phyloP scores from a whole-genome alignment of 2,329 filamentous ascomycete genomes.

The Ceratocystis smalleyi region DNA sequence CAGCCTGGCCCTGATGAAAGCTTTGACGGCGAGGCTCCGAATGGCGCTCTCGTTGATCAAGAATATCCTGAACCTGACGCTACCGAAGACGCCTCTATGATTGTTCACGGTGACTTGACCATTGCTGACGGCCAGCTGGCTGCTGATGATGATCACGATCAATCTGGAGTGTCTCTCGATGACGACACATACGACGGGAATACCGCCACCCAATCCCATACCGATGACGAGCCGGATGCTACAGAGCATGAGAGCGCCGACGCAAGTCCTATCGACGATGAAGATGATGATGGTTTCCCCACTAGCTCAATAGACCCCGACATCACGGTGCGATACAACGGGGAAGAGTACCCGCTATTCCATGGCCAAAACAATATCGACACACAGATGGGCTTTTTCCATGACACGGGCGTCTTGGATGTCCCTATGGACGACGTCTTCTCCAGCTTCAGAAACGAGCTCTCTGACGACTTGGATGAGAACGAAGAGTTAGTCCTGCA shows the following conservation, averaged over 20 bases:
- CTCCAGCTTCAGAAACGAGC: constrained; percentile 30
- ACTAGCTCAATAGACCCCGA: constrained; percentile 19
- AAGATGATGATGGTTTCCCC: constrained; percentile 16
- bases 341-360: constrained; percentile 30
- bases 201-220: constrained; percentile 19
- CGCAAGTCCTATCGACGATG: constrained; percentile 17
- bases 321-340: constrained; percentile 31
- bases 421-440: constrained; percentile 32
- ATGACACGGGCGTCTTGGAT: constrained; percentile 29
- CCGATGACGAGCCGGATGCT: constrained; percentile 18
- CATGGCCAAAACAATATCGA: constrained; percentile 20
- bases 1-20: constrained; percentile 19
- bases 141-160: constrained; percentile 17
- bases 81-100: background rate
- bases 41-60: constrained; percentile 21
- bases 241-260: constrained; percentile 14
- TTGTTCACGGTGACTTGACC: constrained; percentile 6
- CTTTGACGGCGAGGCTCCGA: constrained; percentile 17
- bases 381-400: constrained; percentile 31
- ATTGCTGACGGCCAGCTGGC: background rate
- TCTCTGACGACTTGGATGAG: constrained; percentile 30
- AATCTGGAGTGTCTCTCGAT: constrained; percentile 15
- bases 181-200: constrained; percentile 15
- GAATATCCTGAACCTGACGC: constrained; percentile 21
- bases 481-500: constrained; percentile 37